These are phyloP conservation scores for Leptographium flavum DNA, from an alignment of 2,329 filamentous ascomycete genomes.

Conservation along the genomic window DNA sequence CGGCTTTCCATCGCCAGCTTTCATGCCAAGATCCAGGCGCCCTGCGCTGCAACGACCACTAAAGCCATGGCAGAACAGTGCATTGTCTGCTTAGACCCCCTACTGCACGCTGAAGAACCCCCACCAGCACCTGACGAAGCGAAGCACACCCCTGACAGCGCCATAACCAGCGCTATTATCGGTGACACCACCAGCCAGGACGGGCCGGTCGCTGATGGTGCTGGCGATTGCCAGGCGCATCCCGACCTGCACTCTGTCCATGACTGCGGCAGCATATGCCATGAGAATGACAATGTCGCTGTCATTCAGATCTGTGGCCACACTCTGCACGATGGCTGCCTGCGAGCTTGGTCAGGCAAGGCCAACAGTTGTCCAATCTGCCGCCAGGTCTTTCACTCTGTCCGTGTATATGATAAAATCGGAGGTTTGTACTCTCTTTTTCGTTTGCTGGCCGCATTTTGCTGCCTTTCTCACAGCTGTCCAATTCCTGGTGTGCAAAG, in stretches of 20 bases:
- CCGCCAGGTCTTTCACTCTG: constrained; percentile 77
- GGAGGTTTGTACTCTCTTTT: constrained; percentile 43
- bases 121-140: constrained; percentile 11
- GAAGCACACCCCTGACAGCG: constrained; percentile 2
- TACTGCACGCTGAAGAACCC: constrained; percentile 21
- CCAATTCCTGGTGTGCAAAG: not conserved
- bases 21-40: constrained; percentile 10
- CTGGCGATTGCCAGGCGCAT: not conserved
- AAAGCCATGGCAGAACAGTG: constrained; percentile 45
- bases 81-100: constrained; percentile 54
- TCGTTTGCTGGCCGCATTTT: not conserved
- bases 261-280: not conserved
- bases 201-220: not conserved
- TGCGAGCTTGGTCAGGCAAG: constrained; percentile 88
- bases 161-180: not conserved
- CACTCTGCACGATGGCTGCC: constrained; percentile 80
- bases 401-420: constrained; percentile 66
- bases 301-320: constrained; percentile 69
- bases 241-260: not conserved
- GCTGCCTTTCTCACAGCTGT: not conserved
- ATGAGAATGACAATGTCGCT: constrained; percentile 34
- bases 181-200: not conserved
- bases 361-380: constrained; percentile 98
- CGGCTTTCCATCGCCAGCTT: not conserved
- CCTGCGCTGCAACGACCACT: constrained; percentile 4